Conservation (phyloP, 805 yeast species). For the Millerozyma acaciae region DNA sequence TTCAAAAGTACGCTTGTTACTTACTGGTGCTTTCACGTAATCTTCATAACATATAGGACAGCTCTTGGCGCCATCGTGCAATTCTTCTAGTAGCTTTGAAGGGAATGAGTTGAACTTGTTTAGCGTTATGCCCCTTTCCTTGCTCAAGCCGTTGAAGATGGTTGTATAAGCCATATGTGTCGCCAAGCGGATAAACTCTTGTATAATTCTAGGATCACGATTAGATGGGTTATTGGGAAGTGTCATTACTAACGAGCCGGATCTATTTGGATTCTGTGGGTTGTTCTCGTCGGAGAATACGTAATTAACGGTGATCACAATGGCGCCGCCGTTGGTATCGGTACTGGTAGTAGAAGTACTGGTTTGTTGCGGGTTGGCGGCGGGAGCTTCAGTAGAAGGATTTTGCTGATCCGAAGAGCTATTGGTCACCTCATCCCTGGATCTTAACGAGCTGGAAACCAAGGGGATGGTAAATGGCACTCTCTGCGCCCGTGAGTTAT, state of each 20-base stretch:
- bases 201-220: constrained; percentile 56
- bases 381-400: constrained; percentile 1
- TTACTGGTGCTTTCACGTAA: constrained; percentile 16
- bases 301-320: constrained; percentile 42
- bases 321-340: constrained; percentile 24
- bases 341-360: constrained; percentile 5
- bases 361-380: constrained; percentile 2
- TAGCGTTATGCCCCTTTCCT: constrained; percentile 49
- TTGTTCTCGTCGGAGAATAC: constrained; percentile 39
- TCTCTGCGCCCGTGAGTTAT: constrained; percentile 1
- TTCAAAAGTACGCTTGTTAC: constrained; percentile 3
- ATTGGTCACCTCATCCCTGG: not conserved
- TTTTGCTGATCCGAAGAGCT: constrained; percentile 1
- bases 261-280: constrained; percentile 36
- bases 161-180: constrained; percentile 68
- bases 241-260: constrained; percentile 59
- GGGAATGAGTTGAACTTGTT: constrained; percentile 52
- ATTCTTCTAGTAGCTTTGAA: constrained; percentile 14
- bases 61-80: constrained; percentile 11
- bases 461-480: not conserved
- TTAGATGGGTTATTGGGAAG: constrained; percentile 64
- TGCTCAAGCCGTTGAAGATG: constrained; percentile 47
- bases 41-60: constrained; percentile 69
- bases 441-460: not conserved
- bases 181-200: constrained; percentile 60